These are phyloP conservation scores for Candida fluviatilis DNA, from an alignment of 805 yeast genomes.

Conservation along the genomic window DNA sequence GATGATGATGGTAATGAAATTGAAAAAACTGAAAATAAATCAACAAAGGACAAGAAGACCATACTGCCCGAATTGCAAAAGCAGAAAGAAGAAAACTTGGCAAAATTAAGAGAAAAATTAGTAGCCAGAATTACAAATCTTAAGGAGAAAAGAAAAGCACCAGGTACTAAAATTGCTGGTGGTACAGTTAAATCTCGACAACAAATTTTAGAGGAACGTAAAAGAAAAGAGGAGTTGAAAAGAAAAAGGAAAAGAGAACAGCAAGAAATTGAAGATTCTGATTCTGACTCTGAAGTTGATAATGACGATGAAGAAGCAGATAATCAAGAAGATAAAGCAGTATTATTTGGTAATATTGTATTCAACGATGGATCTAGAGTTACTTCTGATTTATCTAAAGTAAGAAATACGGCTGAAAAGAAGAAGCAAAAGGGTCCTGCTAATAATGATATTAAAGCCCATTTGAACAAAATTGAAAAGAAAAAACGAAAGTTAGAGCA, in stretches of 20 bases:
- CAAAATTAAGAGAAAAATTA: slow-evolving; percentile 72
- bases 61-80: slow-evolving; percentile 46
- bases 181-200: slow-evolving; percentile 89
- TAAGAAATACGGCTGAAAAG: slow-evolving; percentile 46
- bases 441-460: slow-evolving; percentile 78
- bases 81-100: slow-evolving; percentile 51
- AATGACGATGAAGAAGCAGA: slow-evolving; percentile 26
- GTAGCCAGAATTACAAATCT: slow-evolving; percentile 66
- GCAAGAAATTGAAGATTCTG: slow-evolving; percentile 37
- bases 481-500: slow-evolving; percentile 60
- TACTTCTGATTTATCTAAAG: slow-evolving; percentile 63
- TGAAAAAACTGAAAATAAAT: slow-evolving; percentile 5
- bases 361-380: slow-evolving; percentile 79
- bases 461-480: slow-evolving; percentile 68
- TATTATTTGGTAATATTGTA: slow-evolving; percentile 76
- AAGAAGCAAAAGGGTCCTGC: slow-evolving; percentile 77
- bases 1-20: slow-evolving; percentile 55
- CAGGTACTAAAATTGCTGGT: slow-evolving; percentile 63
- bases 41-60: slow-evolving; percentile 18
- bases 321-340: slow-evolving; percentile 28
- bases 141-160: slow-evolving; percentile 85
- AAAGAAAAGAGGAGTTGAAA: slow-evolving; percentile 42
- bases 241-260: slow-evolving; percentile 37
- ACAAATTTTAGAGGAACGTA: slow-evolving; percentile 66
- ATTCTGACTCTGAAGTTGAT: slow-evolving; percentile 24